Percentiles rank a stretch among this genome's conserved stretches.
Conservation (phyloP, 306 rosid genomes). For the Vigna angularis region DNA sequence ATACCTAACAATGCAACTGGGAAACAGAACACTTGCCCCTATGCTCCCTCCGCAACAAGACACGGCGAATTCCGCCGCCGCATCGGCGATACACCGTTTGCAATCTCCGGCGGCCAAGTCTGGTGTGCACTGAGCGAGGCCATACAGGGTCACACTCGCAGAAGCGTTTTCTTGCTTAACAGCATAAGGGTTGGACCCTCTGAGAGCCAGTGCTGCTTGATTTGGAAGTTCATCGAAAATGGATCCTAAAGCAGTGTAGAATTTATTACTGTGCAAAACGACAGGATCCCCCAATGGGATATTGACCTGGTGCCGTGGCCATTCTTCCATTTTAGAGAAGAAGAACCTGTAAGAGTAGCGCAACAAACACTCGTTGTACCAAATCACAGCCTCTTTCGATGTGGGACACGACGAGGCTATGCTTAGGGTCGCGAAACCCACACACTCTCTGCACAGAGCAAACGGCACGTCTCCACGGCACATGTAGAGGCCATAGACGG, state of each 20-base stretch:
- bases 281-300: constrained; percentile 53
- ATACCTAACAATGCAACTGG: constrained; percentile 52
- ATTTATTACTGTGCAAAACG: constrained; percentile 27
- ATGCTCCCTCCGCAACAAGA: constrained; percentile 54
- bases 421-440: constrained; percentile 42
- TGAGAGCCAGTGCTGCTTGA: constrained; percentile 40
- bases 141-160: constrained; percentile 29
- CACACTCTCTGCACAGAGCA: constrained; percentile 54
- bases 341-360: constrained; percentile 47
- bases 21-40: constrained; percentile 47
- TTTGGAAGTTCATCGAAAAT: constrained; percentile 35
- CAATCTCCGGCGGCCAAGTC: constrained; percentile 46
- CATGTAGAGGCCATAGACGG: constrained; percentile 54
- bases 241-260: constrained; percentile 44
- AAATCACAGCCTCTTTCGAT: constrained; percentile 47
- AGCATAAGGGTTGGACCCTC: constrained; percentile 16
- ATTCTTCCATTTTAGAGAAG: constrained; percentile 47
- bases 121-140: constrained; percentile 60
- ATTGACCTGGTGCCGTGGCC: constrained; percentile 43
- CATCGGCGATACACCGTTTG: constrained; percentile 42
- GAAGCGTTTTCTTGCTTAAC: constrained; percentile 48
- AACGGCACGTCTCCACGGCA: constrained; percentile 55
- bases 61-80: constrained; percentile 40
- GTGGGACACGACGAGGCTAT: constrained; percentile 38
- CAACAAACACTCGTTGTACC: constrained; percentile 59